These are phyloP conservation scores for Gossypium ekmanianum DNA, from an alignment of 345 rosid species.

Conservation along the genomic window DNA sequence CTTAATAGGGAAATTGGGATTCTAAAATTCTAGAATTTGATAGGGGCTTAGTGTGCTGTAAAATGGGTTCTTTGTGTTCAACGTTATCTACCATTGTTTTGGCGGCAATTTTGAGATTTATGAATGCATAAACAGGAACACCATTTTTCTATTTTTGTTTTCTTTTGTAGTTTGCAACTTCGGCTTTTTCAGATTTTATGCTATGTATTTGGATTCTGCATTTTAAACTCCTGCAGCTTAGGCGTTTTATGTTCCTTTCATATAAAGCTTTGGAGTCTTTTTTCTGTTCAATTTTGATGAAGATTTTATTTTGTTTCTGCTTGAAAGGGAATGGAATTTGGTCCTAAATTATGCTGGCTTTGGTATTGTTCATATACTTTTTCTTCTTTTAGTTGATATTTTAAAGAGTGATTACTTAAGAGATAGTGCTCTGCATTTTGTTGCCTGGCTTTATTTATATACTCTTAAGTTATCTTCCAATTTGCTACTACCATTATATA, in stretches of 20 bases:
- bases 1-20: background rate
- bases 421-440: background rate
- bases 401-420: background rate
- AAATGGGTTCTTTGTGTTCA: background rate
- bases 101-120: background rate
- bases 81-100: background rate
- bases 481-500: background rate
- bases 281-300: background rate
- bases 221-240: background rate
- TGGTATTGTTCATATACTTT: slow-evolving; percentile 1
- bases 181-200: background rate
- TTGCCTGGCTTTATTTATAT: background rate
- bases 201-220: background rate
- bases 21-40: background rate
- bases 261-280: background rate
- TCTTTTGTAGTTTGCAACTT: background rate
- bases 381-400: background rate
- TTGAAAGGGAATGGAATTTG: background rate
- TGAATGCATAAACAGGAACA: background rate
- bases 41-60: background rate
- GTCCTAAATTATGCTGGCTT: background rate
- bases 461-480: background rate
- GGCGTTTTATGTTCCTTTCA: background rate
- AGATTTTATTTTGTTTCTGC: background rate
- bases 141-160: background rate